A percentile compares a stretch with the other conserved stretches of the same genome.
Evolutionary conservation across 2,329 filamentous ascomycete species (phyloP).

Genomic region (Alternaria brassicicola): DNA sequence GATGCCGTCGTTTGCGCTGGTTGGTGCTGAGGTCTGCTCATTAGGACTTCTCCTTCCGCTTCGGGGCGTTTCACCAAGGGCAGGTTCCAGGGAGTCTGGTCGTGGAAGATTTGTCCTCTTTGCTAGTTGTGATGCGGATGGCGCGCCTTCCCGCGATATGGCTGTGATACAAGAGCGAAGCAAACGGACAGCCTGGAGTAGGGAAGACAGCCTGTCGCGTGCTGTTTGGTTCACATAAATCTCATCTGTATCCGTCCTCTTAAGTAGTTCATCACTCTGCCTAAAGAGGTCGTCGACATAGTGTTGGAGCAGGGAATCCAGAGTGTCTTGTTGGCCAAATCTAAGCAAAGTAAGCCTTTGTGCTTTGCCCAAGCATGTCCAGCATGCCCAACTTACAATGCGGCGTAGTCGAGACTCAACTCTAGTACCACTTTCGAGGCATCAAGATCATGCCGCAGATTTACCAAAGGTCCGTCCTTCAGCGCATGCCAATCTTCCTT

Average conservation of each 20-base stretch:
- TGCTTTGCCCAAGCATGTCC: not conserved
- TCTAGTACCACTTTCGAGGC: conserved; percentile 37
- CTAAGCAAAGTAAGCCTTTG: conserved; percentile 11
- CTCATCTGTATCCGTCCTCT: conserved; percentile 34
- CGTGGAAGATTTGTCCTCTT: conserved; percentile 28
- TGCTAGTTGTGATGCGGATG: conserved; percentile 10
- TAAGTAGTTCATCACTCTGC: conserved; percentile 30
- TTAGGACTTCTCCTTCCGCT: conserved; percentile 25
- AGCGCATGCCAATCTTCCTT: conserved; percentile 31
- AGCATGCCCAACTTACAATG: conserved; percentile 28
- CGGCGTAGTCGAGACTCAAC: conserved; percentile 38
- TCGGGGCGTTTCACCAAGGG: conserved; percentile 29
- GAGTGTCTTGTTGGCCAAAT: conserved; percentile 27
- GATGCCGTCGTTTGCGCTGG: conserved; percentile 27
- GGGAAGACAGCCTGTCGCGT: conserved; percentile 29
- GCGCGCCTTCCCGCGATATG: conserved; percentile 18
- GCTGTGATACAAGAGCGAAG: conserved; percentile 35
- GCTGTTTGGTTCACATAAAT: conserved; percentile 34
- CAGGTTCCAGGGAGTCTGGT: conserved; percentile 32
- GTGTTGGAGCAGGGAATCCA: conserved; percentile 26
- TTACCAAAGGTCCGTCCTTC: conserved; percentile 23
- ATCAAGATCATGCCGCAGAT: conserved; percentile 34
- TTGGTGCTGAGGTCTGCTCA: conserved; percentile 11
- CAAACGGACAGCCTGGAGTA: conserved; percentile 31
- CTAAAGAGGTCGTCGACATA: conserved; percentile 24